These are phyloP conservation scores for Myxozyma kluyveri DNA, from an alignment of 805 yeast species.

Conservation along the genomic window DNA sequence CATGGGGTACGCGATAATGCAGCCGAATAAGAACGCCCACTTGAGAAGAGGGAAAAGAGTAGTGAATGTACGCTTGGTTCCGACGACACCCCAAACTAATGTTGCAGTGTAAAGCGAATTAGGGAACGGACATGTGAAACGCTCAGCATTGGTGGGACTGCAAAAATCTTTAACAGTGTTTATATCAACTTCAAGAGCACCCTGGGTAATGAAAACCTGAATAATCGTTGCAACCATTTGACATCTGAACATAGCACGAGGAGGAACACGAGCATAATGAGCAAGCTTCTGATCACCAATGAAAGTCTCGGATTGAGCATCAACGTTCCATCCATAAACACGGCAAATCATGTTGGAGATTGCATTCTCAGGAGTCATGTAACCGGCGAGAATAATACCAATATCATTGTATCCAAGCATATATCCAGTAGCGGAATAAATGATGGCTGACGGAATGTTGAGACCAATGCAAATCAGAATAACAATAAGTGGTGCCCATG, in stretches of 20 bases:
- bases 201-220: conserved; percentile 44
- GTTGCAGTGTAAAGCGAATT: conserved; percentile 53
- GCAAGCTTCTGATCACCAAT: conserved; percentile 60
- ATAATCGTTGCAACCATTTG: conserved; percentile 48
- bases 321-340: conserved; percentile 56
- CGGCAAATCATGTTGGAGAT: conserved; percentile 62
- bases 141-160: conserved; percentile 42
- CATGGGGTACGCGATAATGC: conserved; percentile 42
- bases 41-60: conserved; percentile 53
- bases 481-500: conserved; percentile 62
- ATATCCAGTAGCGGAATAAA: conserved; percentile 61
- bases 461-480: conserved; percentile 52
- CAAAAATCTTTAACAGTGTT: conserved; percentile 44
- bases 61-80: conserved; percentile 58
- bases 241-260: conserved; percentile 57
- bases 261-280: conserved; percentile 64
- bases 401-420: conserved; percentile 59
- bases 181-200: conserved; percentile 39
- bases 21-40: conserved; percentile 62
- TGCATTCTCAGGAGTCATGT: conserved; percentile 59
- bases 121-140: conserved; percentile 49
- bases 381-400: conserved; percentile 63
- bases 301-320: conserved; percentile 53
- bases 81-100: conserved; percentile 61
- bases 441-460: conserved; percentile 58